Evolutionary conservation across 2,329 filamentous ascomycete genomes (phyloP).

Genomic region (Aureobasidium sp.): DNA sequence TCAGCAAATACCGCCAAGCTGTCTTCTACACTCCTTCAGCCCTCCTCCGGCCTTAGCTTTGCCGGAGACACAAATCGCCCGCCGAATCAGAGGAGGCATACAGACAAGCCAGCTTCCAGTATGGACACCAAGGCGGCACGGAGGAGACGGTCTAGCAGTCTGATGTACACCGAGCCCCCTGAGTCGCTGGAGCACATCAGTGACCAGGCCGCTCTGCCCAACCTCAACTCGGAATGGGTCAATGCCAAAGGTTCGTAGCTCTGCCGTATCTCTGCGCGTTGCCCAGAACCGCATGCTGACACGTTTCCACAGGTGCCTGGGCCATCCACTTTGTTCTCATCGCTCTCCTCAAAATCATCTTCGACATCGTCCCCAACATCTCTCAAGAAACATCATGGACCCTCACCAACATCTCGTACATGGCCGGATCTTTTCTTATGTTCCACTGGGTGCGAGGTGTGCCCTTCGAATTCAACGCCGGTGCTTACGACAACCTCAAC

Average conservation of each 20-base stretch:
- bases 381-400: slow-evolving; percentile 99
- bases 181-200: slow-evolving; percentile 97
- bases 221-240: slow-evolving; percentile 97
- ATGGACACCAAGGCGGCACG: slow-evolving; percentile 45
- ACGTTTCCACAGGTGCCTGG: slow-evolving; percentile 69
- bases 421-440: slow-evolving; percentile 98
- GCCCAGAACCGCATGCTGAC: slow-evolving; percentile 18
- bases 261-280: background rate
- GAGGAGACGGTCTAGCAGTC: slow-evolving; percentile 91
- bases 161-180: slow-evolving; percentile 94
- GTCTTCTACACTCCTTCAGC: slow-evolving; percentile 85
- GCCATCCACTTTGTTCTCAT: slow-evolving; percentile 95
- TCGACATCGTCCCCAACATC: slow-evolving; percentile 91
- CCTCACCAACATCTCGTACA: slow-evolving; percentile 96
- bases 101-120: slow-evolving; percentile 48
- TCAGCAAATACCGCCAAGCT: slow-evolving; percentile 76
- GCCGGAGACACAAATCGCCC: slow-evolving; percentile 71
- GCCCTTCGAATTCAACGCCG: slow-evolving; percentile 97
- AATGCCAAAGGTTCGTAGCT: slow-evolving; percentile 79
- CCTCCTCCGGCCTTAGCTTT: slow-evolving; percentile 64
- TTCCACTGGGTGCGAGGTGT: slow-evolving; percentile 98
- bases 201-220: slow-evolving; percentile 89
- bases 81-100: slow-evolving; percentile 52
- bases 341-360: slow-evolving; percentile 85
- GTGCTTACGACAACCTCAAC: slow-evolving; percentile 97